phyloP scores from a whole-genome alignment of 116 monocot species.

The Phalaenopsis hybrid region DNA sequence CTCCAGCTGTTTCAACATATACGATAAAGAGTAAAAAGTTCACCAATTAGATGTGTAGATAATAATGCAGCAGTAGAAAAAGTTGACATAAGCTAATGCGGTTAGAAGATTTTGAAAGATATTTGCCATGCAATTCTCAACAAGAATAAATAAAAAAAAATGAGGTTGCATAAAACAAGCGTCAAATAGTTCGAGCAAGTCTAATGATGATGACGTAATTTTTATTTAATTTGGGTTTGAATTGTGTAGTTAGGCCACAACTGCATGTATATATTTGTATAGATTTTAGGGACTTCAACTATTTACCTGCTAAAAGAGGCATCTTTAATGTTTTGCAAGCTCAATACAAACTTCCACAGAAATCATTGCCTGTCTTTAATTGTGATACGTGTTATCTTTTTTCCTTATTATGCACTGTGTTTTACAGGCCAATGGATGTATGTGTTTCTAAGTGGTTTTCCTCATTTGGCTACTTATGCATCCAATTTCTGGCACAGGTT shows the following conservation, averaged over 20 bases:
- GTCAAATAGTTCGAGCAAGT: neutral
- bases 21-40: too few species aligned
- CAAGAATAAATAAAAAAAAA: neutral
- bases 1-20: too few species aligned
- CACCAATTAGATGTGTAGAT: too few species aligned
- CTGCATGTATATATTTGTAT: neutral
- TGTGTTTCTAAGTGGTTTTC: conserved; percentile 11
- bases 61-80: too few species aligned
- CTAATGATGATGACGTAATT: neutral
- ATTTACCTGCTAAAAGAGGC: neutral
- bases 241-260: neutral
- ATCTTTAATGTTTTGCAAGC: neutral
- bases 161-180: neutral
- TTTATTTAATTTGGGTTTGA: neutral
- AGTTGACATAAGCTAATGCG: neutral
- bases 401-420: neutral
- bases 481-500: conserved; percentile 51
- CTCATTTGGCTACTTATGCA: conserved; percentile 32
- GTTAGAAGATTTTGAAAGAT: neutral
- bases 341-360: neutral
- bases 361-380: neutral
- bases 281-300: neutral
- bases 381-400: neutral
- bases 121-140: neutral
- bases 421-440: neutral